A percentile compares a stretch with the other conserved stretches of the same genome.
phyloP scores from a whole-genome alignment of 1,139 yeast species.

The Yamadazyma diospyri region DNA sequence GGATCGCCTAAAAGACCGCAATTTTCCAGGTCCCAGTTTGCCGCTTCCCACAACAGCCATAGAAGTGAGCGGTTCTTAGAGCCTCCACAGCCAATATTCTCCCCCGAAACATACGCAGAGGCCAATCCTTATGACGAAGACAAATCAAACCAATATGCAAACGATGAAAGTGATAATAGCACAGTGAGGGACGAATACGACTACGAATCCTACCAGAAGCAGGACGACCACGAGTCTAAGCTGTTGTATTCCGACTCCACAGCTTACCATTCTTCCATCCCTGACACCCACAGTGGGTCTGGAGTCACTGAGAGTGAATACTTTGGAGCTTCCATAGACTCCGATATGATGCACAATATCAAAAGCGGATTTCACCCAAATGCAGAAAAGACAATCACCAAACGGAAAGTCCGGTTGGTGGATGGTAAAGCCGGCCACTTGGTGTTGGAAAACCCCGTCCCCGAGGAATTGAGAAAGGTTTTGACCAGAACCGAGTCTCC shows the following conservation, averaged over 20 bases:
- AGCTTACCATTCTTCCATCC: conserved; percentile 35
- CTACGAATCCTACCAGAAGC: conserved; percentile 36
- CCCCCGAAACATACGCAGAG: conserved; percentile 60
- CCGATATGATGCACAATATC: conserved; percentile 44
- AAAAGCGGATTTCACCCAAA: conserved; percentile 38
- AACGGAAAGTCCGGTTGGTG: conserved; percentile 58
- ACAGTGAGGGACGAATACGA: conserved; percentile 26
- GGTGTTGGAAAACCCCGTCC: conserved; percentile 89
- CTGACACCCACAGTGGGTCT: conserved; percentile 23
- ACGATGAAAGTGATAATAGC: conserved; percentile 13
- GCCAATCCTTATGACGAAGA: conserved; percentile 52
- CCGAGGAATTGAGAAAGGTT: conserved; percentile 76
- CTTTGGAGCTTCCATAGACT: conserved; percentile 44
- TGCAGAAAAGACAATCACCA: conserved; percentile 30
- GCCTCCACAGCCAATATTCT: conserved; percentile 63
- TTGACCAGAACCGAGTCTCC: conserved; percentile 75
- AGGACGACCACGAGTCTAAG: conserved; percentile 31
- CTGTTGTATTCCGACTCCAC: conserved; percentile 39
- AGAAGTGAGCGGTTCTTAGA: conserved; percentile 52
- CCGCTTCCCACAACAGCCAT: conserved; percentile 30
- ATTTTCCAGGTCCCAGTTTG: conserved; percentile 17
- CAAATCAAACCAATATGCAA: not conserved
- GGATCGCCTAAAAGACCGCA: conserved; percentile 38
- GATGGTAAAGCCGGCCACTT: conserved; percentile 66
- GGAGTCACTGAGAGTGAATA: conserved; percentile 27